Evolutionary conservation across 2,329 filamentous ascomycete genomes (phyloP), one percentile per base, ranked within the genome.

Genomic region (Aureobasidium sp.): DNA sequence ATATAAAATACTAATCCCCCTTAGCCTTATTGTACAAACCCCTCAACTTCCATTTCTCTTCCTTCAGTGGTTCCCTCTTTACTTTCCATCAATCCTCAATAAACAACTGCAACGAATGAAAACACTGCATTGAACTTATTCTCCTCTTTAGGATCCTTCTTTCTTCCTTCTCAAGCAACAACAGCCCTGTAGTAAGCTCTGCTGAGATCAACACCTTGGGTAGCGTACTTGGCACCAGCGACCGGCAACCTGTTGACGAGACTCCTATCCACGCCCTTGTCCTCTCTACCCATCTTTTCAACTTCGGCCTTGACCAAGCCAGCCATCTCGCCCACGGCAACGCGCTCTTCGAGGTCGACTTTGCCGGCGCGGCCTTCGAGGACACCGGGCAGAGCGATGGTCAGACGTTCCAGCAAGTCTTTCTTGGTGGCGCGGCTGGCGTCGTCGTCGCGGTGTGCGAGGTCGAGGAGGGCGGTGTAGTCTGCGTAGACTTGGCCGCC

Each of bases 401-500:
- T 25, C 48, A 66, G 39, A 42, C 69, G 64, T 45, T 69, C 64
- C 31, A 67, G 62, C 14, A 66, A 59, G n/a, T 63, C 67, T 15
- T 67, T 62, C n/a, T 69, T 68, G 31, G 67, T 49, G 11, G 62
- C 64, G 12, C 62, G 65, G 20, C 63, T 59, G 14, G 61, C 47
- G 27, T 71, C 67, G 22, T 67, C 63, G 29, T 68, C 68, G 49
- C 52, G 51, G 36, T 68, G 66, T 9, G 69, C 69, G 37, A 74
- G 62, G 67, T 77, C 73, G 22, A 81, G 74, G 41, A 86, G 71
- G 53, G 78, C 76, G 34, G 85, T 75, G 71, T 82, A 86, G 68
- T 85, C 83, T 36, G 81, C 79, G 72, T 96, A 97, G 27, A 97
- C 84, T 67, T 88, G 86, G 5, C 91, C 93, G 31, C 91, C 92